Conservation (phyloP, 306 rosid species). For the Malus sylvestris region DNA sequence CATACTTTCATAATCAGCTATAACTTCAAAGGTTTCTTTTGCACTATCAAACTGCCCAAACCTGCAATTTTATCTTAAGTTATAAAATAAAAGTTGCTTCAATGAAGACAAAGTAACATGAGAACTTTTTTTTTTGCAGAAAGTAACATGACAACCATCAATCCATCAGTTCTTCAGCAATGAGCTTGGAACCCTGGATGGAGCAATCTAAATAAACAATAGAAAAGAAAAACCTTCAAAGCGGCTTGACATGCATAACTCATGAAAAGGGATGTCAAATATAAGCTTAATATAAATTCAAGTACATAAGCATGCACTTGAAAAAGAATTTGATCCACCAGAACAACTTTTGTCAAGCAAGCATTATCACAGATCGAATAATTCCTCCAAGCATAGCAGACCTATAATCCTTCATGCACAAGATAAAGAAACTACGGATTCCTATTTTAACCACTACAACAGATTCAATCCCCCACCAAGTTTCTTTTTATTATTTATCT, state of each 20-base stretch:
- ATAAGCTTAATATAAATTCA: background rate
- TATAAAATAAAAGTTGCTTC: background rate
- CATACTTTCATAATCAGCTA: slow-evolving; percentile 80
- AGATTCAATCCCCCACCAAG: background rate
- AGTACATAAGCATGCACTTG: background rate
- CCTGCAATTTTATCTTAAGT: slow-evolving; percentile 46
- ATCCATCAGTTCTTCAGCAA: background rate
- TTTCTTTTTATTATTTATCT: background rate
- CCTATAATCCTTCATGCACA: background rate
- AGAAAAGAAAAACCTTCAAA: background rate
- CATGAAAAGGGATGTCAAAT: background rate
- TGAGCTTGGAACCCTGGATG: background rate
- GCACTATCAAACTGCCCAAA: slow-evolving; percentile 98
- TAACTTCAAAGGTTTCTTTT: slow-evolving; percentile 94
- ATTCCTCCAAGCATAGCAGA: background rate
- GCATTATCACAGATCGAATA: background rate
- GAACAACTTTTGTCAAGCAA: background rate
- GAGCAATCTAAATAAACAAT: background rate
- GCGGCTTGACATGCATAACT: background rate
- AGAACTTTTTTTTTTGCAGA: background rate
- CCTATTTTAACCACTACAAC: background rate
- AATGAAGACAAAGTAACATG: background rate
- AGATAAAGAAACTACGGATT: background rate
- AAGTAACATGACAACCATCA: background rate
- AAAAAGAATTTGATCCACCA: slow-evolving; percentile 1